Percentiles rank a stretch among this genome's conserved stretches.
These are phyloP conservation scores for Cladosporium sp. DNA, from an alignment of 2,329 filamentous ascomycete species.

Conservation along the genomic window DNA sequence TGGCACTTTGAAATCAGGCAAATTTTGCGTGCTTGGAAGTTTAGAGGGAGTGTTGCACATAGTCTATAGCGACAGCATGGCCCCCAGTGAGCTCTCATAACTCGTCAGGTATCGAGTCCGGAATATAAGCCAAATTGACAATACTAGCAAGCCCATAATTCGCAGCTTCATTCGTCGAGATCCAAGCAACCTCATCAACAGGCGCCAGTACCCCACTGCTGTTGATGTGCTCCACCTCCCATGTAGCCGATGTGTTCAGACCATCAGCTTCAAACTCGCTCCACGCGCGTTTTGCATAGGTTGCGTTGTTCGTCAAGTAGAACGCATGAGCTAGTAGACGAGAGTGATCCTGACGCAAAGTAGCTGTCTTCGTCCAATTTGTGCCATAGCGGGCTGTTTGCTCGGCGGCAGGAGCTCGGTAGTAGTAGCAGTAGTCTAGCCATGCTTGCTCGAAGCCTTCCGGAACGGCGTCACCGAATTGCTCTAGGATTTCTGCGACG, in stretches of 20 bases:
- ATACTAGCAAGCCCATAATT: conserved; percentile 57
- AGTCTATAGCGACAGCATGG: too few species aligned
- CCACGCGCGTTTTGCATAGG: conserved; percentile 52
- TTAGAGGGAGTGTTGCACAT: too few species aligned
- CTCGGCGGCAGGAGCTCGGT: conserved; percentile 46
- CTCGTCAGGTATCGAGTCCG: conserved; percentile 7
- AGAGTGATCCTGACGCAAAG: conserved; percentile 54
- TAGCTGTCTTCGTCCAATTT: conserved; percentile 39
- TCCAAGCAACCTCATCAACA: conserved; percentile 54
- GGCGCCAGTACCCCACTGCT: conserved; percentile 44
- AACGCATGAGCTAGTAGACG: conserved; percentile 55
- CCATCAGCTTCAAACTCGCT: conserved; percentile 51
- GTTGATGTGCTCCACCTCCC: conserved; percentile 37
- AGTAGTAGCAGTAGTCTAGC: conserved; percentile 60
- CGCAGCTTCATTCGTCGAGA: conserved; percentile 55
- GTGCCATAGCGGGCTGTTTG: conserved; percentile 52
- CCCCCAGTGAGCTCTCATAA: neutral
- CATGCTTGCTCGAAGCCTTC: conserved; percentile 51
- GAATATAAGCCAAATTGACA: conserved; percentile 47
- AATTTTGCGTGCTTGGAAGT: too few species aligned
- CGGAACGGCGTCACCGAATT: conserved; percentile 44
- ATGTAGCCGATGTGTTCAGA: conserved; percentile 24
- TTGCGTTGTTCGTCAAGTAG: conserved; percentile 40
- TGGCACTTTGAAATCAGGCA: too few species aligned
- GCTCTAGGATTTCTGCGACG: conserved; percentile 52